Evolutionary conservation across 164 flowering plant species (phyloP), one percentile per base, ranked within the genome.

Genomic region (Malania oleifera): DNA sequence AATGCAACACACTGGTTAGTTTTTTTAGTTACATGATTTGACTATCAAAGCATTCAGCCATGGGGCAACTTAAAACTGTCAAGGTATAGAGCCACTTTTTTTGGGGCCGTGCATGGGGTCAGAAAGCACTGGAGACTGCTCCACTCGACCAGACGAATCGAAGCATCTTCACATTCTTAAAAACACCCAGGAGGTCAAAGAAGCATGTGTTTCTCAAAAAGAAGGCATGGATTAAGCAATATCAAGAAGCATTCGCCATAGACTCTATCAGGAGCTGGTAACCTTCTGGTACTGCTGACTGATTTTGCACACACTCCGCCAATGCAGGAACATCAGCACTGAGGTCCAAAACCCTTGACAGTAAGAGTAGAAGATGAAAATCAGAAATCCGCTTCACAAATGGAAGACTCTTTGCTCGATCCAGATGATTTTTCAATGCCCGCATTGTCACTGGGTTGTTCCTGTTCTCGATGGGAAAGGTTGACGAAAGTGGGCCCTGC

Each of bases 391-490:
- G 67, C 77, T 88, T 91, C 68, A 82, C 92, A 57, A 89, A 87
- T 6, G 91, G 81, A 51, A 86, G 82, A 59, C 50, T 70, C 70
- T 76, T 87, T 31, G 78, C 28, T 20, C 88, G 78, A 54, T 87
- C 89, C 39, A 91, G 77, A 64, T 87, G 93, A 67, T 29, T 80
- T 72, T 77, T 89, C 67, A 89, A 69, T 3, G 89, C 84, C 65
- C 65, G 77, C 82, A 77, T 71, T 23, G 81, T 74, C 55, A 78
- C 86, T 35, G 69, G 67, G 20, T 54, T 57, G 24, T 31, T 70
- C 70, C 98, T 81, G 73, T 87, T 92, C 73, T 89, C 96, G 18
- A 89, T 71, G 0, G 93, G 96, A 64, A 91, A 91, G 34, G 79
- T 67, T 18, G 91, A 56, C 59, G 87, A 79, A 48, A 92, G 88